A percentile compares a stretch with the other conserved stretches of the same genome.
These are phyloP conservation scores for Chrysochromulina tobinii DNA, from an alignment of 78 protist genomes.

Conservation along the genomic window DNA sequence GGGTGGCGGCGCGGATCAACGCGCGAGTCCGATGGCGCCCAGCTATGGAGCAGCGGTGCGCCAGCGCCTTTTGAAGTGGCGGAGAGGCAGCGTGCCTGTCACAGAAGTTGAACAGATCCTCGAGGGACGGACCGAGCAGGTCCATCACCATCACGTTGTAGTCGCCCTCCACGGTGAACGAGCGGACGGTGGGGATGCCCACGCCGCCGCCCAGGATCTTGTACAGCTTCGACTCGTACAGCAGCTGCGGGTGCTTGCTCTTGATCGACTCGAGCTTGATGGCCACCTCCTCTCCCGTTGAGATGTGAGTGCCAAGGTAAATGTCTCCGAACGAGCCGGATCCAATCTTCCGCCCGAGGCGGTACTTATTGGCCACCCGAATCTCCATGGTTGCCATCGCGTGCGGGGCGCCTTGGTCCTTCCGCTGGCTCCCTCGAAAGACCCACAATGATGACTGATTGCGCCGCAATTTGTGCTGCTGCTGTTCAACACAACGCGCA, in stretches of 20 bases:
- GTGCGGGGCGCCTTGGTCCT: too few species aligned
- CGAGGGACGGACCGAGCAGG: slow-evolving; percentile 69
- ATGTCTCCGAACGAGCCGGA: slow-evolving; percentile 80
- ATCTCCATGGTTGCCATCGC: too few species aligned
- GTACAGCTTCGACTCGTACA: neutral
- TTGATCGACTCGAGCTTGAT: neutral
- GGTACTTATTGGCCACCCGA: too few species aligned
- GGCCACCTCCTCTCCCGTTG: neutral
- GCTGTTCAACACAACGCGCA: too few species aligned
- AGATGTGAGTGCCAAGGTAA: slow-evolving; percentile 29
- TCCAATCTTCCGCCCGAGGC: slow-evolving; percentile 59
- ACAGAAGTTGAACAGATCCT: slow-evolving; percentile 58
- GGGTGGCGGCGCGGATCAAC: too few species aligned
- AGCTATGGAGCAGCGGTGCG: too few species aligned
- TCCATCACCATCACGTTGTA: slow-evolving; percentile 84
- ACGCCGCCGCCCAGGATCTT: neutral
- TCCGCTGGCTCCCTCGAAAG: too few species aligned
- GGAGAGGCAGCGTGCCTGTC: neutral
- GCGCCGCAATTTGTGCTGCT: too few species aligned
- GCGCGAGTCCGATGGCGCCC: too few species aligned
- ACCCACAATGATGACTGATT: too few species aligned
- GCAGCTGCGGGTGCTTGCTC: neutral
- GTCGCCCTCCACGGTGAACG: neutral
- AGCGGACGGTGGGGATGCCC: neutral
- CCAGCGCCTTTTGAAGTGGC: too few species aligned